Conservation (phyloP, 129 eudicot species). For the Solidago caesia region DNA sequence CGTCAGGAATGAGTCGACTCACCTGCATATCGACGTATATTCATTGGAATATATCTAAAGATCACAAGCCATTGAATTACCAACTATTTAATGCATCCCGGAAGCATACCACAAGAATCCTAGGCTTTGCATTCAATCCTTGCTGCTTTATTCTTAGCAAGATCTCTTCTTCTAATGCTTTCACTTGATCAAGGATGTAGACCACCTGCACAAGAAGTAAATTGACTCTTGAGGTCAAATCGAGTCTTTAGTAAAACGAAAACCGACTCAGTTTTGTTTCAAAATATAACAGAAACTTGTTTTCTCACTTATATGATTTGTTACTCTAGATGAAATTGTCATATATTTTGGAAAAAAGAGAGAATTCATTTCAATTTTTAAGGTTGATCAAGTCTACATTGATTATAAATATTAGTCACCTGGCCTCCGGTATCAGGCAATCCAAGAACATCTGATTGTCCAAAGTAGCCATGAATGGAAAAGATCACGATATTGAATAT, state of each 20-base stretch:
- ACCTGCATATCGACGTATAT: conserved; percentile 40
- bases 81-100: background rate
- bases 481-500: conserved; percentile 66
- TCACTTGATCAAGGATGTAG: conserved; percentile 92
- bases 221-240: conserved; percentile 21
- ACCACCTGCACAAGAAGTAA: conserved; percentile 52
- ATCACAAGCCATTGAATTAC: conserved; percentile 1
- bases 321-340: background rate
- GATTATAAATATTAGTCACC: conserved; percentile 37
- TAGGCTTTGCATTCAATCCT: conserved; percentile 71
- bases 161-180: conserved; percentile 81
- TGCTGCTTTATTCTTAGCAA: conserved; percentile 71
- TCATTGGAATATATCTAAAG: background rate
- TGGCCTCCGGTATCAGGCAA: conserved; percentile 97
- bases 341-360: background rate
- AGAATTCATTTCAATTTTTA: background rate
- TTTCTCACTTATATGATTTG: background rate
- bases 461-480: conserved; percentile 82
- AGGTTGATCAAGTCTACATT: background rate
- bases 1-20: conserved; percentile 78
- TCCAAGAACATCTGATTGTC: conserved; percentile 85
- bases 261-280: background rate
- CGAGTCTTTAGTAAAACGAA: background rate
- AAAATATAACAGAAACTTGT: background rate
- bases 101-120: conserved; percentile 68